phyloP scores from a whole-genome alignment of 768 basidiomycete genomes.

The Tubosaeta brunneosetosa region DNA sequence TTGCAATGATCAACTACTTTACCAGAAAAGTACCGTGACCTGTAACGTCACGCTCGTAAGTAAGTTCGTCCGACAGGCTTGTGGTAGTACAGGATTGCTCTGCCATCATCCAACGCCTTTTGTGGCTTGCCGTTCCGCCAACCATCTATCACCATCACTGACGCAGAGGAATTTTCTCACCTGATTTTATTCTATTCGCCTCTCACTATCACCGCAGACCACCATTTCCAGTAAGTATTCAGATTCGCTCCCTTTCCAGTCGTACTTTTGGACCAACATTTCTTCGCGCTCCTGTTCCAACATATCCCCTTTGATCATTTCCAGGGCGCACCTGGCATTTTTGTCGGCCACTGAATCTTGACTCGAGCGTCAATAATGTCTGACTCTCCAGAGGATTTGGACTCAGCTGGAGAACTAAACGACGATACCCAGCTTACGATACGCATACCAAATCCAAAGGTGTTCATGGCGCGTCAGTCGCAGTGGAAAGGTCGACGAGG shows the following conservation, averaged over 20 bases:
- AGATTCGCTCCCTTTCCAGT: slow-evolving; percentile 3
- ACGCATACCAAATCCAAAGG: slow-evolving; percentile 62
- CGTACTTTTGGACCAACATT: slow-evolving; percentile 7
- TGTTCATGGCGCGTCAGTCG: slow-evolving; percentile 64
- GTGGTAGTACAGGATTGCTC: slow-evolving; percentile 26
- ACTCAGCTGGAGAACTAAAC: slow-evolving; percentile 36
- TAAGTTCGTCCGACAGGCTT: slow-evolving; percentile 30
- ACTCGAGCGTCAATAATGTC: slow-evolving; percentile 27
- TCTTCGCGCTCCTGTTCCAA: slow-evolving; percentile 3
- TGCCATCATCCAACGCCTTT: slow-evolving; percentile 22
- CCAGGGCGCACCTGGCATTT: slow-evolving; percentile 12
- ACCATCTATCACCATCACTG: slow-evolving; percentile 7
- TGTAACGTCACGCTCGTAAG: slow-evolving; percentile 35
- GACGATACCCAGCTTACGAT: slow-evolving; percentile 57
- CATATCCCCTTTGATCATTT: slow-evolving; percentile 7
- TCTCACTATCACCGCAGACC: slow-evolving; percentile 1
- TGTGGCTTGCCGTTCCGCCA: slow-evolving; percentile 8
- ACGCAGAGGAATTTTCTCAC: slow-evolving; percentile 4
- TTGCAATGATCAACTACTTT: slow-evolving; percentile 32
- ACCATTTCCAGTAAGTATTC: slow-evolving; percentile 14
- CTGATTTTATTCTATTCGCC: slow-evolving; percentile 9
- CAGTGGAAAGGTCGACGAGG: slow-evolving; percentile 73
- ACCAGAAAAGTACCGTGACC: slow-evolving; percentile 31
- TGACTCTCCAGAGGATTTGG: slow-evolving; percentile 35
- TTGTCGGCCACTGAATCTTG: slow-evolving; percentile 8